Conservation (phyloP, 305 asterid species). For the Stenogyne calaminthoides region DNA sequence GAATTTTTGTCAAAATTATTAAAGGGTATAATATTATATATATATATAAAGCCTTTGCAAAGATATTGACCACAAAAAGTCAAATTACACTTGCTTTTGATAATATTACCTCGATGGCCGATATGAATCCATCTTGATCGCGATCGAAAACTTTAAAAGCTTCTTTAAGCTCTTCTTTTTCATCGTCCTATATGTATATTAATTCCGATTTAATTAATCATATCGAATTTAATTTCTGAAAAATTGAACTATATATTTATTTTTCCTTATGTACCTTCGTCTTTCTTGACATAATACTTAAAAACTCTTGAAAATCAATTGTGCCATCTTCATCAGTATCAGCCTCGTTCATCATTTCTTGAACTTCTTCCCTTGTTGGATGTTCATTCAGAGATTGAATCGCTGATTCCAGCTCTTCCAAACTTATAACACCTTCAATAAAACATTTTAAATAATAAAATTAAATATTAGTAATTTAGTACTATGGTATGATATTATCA, state of each 20-base stretch:
- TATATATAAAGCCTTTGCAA: too few species aligned
- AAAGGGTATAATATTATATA: too few species aligned
- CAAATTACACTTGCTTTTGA: too few species aligned
- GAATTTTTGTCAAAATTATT: too few species aligned
- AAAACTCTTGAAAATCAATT: constrained; percentile 61
- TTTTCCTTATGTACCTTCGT: constrained; percentile 62
- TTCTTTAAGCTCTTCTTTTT: constrained; percentile 63
- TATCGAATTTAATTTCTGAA: neutral
- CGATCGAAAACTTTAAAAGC: constrained; percentile 79
- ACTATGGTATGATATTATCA: too few species aligned
- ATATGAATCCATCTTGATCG: constrained; percentile 88
- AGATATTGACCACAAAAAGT: too few species aligned
- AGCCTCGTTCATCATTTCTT: constrained; percentile 66
- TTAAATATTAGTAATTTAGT: too few species aligned
- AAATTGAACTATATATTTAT: neutral
- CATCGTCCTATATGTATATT: constrained; percentile 48
- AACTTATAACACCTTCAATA: constrained; percentile 55
- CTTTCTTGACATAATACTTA: constrained; percentile 59
- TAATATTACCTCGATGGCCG: constrained; percentile 58
- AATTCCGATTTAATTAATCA: neutral
- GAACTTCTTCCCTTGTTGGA: constrained; percentile 70
- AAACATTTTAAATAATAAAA: too few species aligned
- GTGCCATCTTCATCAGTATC: constrained; percentile 69
- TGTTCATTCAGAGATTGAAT: constrained; percentile 58
- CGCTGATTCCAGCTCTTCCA: constrained; percentile 63